Evolutionary conservation across 1,139 yeast genomes (phyloP).

Genomic region (Zygoascus hellenicus): DNA sequence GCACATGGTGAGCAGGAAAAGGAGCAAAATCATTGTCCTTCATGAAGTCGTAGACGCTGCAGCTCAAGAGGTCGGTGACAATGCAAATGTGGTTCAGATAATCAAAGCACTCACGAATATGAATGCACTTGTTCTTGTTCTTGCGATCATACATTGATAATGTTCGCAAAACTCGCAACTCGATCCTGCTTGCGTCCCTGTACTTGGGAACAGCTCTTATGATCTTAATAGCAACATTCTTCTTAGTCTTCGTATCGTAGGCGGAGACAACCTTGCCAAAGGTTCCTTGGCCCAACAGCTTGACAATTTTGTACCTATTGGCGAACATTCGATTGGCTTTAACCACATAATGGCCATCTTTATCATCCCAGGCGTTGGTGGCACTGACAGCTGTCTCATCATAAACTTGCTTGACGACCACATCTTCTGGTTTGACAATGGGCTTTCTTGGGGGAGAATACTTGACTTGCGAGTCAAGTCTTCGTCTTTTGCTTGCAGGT

Average conservation of each 20-base stretch:
- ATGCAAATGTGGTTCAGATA: slow-evolving; percentile 91
- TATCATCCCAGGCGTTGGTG: slow-evolving; percentile 29
- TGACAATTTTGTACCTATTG: slow-evolving; percentile 41
- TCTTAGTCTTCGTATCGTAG: slow-evolving; percentile 44
- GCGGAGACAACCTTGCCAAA: slow-evolving; percentile 84
- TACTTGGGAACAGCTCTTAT: slow-evolving; percentile 49
- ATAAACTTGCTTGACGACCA: slow-evolving; percentile 27
- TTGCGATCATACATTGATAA: slow-evolving; percentile 64
- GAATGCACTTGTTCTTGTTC: slow-evolving; percentile 55
- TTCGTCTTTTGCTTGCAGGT: slow-evolving; percentile 1
- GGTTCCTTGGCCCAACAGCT: slow-evolving; percentile 85
- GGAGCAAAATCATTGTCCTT: slow-evolving; percentile 60
- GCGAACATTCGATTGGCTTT: slow-evolving; percentile 33
- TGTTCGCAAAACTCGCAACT: slow-evolving; percentile 68
- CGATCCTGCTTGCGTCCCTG: slow-evolving; percentile 41
- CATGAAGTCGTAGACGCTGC: slow-evolving; percentile 84
- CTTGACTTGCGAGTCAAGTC: slow-evolving; percentile 6
- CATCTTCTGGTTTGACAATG: slow-evolving; percentile 29
- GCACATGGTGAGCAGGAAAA: slow-evolving; percentile 79
- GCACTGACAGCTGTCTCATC: slow-evolving; percentile 20
- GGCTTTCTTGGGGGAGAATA: slow-evolving; percentile 23
- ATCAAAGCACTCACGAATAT: slow-evolving; percentile 84
- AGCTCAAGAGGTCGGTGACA: slow-evolving; percentile 81
- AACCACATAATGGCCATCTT: slow-evolving; percentile 38
- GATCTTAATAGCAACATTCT: slow-evolving; percentile 83